phyloP scores from a whole-genome alignment of 495 filamentous ascomycete species.

The Filosporella fistucella region DNA sequence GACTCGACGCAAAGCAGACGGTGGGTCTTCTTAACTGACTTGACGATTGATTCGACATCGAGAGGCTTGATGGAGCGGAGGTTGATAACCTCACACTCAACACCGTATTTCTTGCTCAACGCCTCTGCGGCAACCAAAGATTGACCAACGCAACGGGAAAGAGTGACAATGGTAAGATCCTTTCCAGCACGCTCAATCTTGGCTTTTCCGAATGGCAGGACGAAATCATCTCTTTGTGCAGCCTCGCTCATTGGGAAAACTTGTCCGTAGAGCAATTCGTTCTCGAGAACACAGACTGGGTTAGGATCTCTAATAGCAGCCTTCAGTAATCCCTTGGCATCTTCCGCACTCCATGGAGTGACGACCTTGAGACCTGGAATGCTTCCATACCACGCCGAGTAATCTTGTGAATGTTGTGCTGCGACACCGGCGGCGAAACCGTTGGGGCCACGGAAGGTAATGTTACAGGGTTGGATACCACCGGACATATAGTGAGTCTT shows the following conservation, averaged over 20 bases:
- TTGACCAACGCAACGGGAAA: constrained; percentile 94
- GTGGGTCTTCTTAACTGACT: constrained; percentile 97
- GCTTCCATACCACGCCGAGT: constrained; percentile 96
- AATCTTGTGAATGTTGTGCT: constrained; percentile 98
- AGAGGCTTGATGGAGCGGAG: constrained; percentile 94
- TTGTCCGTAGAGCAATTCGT: constrained; percentile 95
- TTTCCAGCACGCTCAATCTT: constrained; percentile 96
- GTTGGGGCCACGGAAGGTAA: constrained; percentile 98
- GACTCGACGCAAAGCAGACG: constrained; percentile 89
- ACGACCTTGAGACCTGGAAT: constrained; percentile 98
- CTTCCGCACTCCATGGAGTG: constrained; percentile 90
- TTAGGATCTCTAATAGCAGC: constrained; percentile 98
- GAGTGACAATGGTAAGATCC: constrained; percentile 90
- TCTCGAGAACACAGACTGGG: constrained; percentile 91
- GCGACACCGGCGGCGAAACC: constrained; percentile 94
- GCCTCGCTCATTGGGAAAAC: constrained; percentile 94
- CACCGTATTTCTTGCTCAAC: constrained; percentile 92
- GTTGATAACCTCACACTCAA: constrained; percentile 97
- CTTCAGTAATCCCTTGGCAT: constrained; percentile 96
- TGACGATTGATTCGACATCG: constrained; percentile 90
- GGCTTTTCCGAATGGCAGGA: constrained; percentile 94
- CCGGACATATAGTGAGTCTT: constrained; percentile 99
- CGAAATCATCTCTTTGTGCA: constrained; percentile 91
- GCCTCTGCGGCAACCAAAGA: constrained; percentile 80
- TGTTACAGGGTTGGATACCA: constrained; percentile 98